Evolutionary conservation across 192 early-diverging fungal species (phyloP), one percentile per base, ranked within the genome.

Genomic region (Podila epicladia): DNA sequence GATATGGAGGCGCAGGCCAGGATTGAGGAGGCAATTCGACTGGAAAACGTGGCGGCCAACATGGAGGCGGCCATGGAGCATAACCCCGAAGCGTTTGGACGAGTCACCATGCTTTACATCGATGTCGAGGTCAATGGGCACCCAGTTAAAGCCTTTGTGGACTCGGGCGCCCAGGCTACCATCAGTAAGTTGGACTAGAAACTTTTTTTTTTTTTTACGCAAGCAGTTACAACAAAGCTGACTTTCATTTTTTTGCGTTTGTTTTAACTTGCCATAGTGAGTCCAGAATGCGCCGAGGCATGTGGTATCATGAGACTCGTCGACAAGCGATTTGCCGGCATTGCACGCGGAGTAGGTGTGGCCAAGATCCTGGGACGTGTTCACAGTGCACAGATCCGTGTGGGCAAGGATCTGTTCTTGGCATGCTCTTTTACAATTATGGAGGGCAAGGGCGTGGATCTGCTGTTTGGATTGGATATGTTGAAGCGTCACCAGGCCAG

Each of bases 351-450:
- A 24, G 98, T 99, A 1, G 97, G 98, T 33, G 95, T 92, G 3
- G 96, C 96, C n/a, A 98, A 97, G 76, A 98, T 98, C 69, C 74
- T 97, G 6, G 98, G 98, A n/a, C 89, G 97, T 20, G 91, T 99
- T 35, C 98, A 99, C 75, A 90, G 88, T 37, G 94, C 96, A 4
- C 91, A 93, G 61, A 90, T 99, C 85, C 91, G 91, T 65, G 75
- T 99, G 13, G 95, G 94, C 19, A 82, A 84, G 38, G 86, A 87
- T 55, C 88, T 94, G 63, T 91, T 87, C 67, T 85, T 99, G 49
- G 86, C 91, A 11, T 97, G 96, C 82, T 95, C 95, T 11, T 97
- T 99, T 57, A 95, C 93, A 2, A 93, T 98, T 45, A 95, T 99
- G 89, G 96, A 98, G 69, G 94, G 94, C 12, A 95, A 94, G 38